Percentiles rank a stretch among this genome's conserved stretches.
Evolutionary conservation across 1,284 basidiomycete species (phyloP).

Genomic region (Pascua sp.): DNA sequence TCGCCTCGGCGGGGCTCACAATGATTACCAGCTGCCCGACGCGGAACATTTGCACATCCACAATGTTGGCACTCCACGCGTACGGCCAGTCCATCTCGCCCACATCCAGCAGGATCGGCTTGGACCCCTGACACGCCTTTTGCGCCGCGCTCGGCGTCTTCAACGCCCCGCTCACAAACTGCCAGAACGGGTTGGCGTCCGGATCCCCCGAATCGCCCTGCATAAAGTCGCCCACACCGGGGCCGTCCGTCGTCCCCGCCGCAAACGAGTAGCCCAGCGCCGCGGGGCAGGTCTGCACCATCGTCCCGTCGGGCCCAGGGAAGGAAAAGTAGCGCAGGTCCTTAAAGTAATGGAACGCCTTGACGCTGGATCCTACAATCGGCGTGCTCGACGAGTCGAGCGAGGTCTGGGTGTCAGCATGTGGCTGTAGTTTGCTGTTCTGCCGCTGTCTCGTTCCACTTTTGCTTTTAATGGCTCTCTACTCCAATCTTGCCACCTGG

Average conservation of each 20-base stretch:
- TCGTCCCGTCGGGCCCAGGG: not conserved
- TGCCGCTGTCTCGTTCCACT: no score
- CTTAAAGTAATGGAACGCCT: slow-evolving; percentile 13
- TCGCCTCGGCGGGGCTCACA: slow-evolving; percentile 11
- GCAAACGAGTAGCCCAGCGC: slow-evolving; percentile 15
- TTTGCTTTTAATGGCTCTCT: no score
- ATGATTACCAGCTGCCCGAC: slow-evolving; percentile 19
- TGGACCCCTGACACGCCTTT: slow-evolving; percentile 14
- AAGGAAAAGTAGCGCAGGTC: slow-evolving; percentile 16
- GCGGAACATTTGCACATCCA: slow-evolving; percentile 13
- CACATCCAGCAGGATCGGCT: slow-evolving; percentile 15
- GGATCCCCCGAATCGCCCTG: not conserved
- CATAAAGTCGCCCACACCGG: slow-evolving; percentile 9
- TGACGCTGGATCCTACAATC: slow-evolving; percentile 7
- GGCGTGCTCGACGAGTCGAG: slow-evolving; percentile 5
- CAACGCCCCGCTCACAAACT: not conserved
- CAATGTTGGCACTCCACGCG: slow-evolving; percentile 13
- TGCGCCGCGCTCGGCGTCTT: slow-evolving; percentile 1
- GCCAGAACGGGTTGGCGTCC: slow-evolving; percentile 14
- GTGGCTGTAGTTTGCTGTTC: no score
- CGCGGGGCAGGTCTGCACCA: slow-evolving; percentile 10
- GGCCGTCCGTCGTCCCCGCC: slow-evolving; percentile 16
- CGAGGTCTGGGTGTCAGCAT: not conserved
- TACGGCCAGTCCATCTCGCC: slow-evolving; percentile 15
- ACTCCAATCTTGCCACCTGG: no score